Base-by-base conservation (phyloP, 1,139 yeast species). In the Kurtzmaniella quercitrusa region DNA sequence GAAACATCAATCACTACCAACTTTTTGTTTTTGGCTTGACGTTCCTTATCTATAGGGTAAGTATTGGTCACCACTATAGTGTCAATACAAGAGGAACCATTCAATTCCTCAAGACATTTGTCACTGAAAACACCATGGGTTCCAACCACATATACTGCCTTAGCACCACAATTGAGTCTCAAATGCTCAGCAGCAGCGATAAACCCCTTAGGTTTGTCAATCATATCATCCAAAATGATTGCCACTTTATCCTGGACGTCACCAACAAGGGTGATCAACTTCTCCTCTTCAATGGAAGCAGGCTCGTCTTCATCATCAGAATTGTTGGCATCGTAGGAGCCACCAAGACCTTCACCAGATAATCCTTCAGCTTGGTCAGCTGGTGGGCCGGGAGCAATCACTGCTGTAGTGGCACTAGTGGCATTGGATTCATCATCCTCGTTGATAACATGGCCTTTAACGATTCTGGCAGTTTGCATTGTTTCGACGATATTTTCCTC, bases 171-270 rank as follows among this genome's bases (percentile, higher is more conserved):
- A 65, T 90, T 90, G 65, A 88, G 73, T 55, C 94, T 79, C 62
- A 95, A 81, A 67, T 93, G 98, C 66, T 94, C 98, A 23, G 98
- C 98, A 40, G 98, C 98, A 37, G 97, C 93, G 53, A 94, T 85
- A 61, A 90, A 91, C 12, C 95, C 82, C 50, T 85, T 85, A 39
- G 97, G 96, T 61, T 94, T 87, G 60, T 93, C 98, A 55, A 94
- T 85, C 94, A 93, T 88, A 62, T 94, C 98, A 66, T 94, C 98
- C 50, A 94, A 74, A 46, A 94, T 87, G 54, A 94, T 87, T 23
- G 98, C 98, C 4, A 95, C 87, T 63, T 86, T 87, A 55, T 81
- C 85, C 51, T 85, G 81, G 41, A 94, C 99, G 60, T 93, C 95
- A 50, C 99, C 99, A 39, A 94, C 99, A 48, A 94, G 75, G 11